A percentile compares a stretch with the other conserved stretches of the same genome.
These are phyloP conservation scores for Globisporangium yorkense DNA, from an alignment of 352 stramenopile species.

Conservation along the genomic window DNA sequence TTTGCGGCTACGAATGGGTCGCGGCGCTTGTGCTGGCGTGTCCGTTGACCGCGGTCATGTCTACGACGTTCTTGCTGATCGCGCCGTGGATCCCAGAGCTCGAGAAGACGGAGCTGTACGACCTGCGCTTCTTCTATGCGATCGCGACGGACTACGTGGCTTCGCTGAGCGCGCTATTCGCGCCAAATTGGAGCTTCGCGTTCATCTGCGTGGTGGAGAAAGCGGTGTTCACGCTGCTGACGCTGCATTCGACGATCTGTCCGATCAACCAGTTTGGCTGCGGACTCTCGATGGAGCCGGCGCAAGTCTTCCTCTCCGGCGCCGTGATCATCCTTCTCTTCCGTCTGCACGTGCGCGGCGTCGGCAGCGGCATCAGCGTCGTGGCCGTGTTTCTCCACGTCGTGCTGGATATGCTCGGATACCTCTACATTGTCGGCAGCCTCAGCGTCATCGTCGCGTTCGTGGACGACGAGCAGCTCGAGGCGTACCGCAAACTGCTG, in stretches of 20 bases:
- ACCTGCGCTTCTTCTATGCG: conserved; percentile 50
- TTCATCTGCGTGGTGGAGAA: conserved; percentile 65
- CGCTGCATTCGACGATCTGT: conserved; percentile 59
- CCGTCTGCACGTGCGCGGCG: conserved; percentile 21
- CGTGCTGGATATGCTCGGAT: conserved; percentile 58
- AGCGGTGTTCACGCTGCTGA: conserved; percentile 58
- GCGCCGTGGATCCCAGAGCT: conserved; percentile 39
- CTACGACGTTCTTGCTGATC: conserved; percentile 32
- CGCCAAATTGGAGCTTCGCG: conserved; percentile 65
- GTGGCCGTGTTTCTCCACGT: conserved; percentile 30
- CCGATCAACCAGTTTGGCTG: conserved; percentile 70
- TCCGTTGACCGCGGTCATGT: conserved; percentile 22
- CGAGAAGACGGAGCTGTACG: conserved; percentile 46
- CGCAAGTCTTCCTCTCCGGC: conserved; percentile 43
- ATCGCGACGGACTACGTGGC: conserved; percentile 54
- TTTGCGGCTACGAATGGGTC: conserved; percentile 41
- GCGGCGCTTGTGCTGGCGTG: conserved; percentile 34
- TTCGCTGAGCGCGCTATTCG: conserved; percentile 43
- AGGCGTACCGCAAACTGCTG: conserved; percentile 53
- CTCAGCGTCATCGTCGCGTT: conserved; percentile 59
- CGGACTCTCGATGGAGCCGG: conserved; percentile 37
- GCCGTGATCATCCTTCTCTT: conserved; percentile 57
- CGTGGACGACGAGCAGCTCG: conserved; percentile 50
- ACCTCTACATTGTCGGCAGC: conserved; percentile 62
- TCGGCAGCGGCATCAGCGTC: not conserved